A percentile compares a stretch with the other conserved stretches of the same genome.
These are phyloP conservation scores for Mycena rosella DNA, from an alignment of 768 basidiomycete genomes.

Conservation along the genomic window DNA sequence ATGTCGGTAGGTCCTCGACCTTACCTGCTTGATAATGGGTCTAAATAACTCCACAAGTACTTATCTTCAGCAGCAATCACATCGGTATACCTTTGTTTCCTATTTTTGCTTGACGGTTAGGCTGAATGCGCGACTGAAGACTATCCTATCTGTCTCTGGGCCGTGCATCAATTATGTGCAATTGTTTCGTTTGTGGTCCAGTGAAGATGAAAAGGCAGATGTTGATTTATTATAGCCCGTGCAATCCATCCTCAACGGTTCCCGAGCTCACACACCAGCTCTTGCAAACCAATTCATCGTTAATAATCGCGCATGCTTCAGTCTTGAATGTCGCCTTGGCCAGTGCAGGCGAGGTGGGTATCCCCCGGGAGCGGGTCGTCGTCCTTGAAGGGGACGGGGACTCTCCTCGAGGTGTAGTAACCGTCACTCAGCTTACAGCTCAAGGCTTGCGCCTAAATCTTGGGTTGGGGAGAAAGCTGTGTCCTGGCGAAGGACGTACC, in stretches of 20 bases:
- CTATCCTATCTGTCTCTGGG: conserved; percentile 6
- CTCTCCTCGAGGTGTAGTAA: neutral
- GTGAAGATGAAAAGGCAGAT: neutral
- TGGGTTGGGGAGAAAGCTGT: conserved; percentile 54
- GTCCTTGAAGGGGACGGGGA: conserved; percentile 8
- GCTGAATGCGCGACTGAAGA: neutral
- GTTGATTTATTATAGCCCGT: neutral
- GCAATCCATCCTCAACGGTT: conserved; percentile 3
- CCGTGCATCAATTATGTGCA: conserved; percentile 1
- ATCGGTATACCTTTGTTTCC: neutral
- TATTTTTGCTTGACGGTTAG: neutral
- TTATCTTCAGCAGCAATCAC: conserved; percentile 21
- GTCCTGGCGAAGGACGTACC: conserved; percentile 58
- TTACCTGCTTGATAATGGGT: neutral
- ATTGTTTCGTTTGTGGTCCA: neutral
- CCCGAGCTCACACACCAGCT: conserved; percentile 6
- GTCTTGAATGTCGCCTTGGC: conserved; percentile 6
- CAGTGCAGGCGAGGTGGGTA: conserved; percentile 2
- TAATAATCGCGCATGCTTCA: conserved; percentile 12
- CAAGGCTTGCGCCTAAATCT: neutral
- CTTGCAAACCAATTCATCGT: neutral
- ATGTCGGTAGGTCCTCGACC: neutral
- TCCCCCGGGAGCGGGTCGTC: conserved; percentile 18
- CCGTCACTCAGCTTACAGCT: neutral
- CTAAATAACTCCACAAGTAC: neutral